Evolutionary conservation across 1,139 yeast species (phyloP), one percentile per base, ranked within the genome.

Genomic region (Yarrowia galli): DNA sequence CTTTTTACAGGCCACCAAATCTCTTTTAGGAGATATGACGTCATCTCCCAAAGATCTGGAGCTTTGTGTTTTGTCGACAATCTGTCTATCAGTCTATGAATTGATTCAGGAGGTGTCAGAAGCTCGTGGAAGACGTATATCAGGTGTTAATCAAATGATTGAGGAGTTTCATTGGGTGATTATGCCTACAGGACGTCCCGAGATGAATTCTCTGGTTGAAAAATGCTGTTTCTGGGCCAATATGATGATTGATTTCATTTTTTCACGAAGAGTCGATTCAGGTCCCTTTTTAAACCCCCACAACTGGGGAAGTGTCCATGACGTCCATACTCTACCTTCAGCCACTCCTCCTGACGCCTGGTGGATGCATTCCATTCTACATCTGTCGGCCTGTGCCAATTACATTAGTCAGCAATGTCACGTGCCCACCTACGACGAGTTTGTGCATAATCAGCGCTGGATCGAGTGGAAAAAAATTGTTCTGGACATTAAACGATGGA

Each of bases 121-220:
- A 12, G 49, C 64, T 15, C 64, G 64, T 9, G 64, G 64, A 42
- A 2, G 64, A 2, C 64, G 64, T 2, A 58, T 58, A n/a, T 43
- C 51, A 2, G 64, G 64, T 15, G 51, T 58, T 2, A 58, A 58
- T n/a, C 64, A 58, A 12, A 58, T 58, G 51, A 58, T 58, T 32
- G 64, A 58, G n/a, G 64, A 58, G 64, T 58, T 58, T 12, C 64
- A 58, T 18, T 58, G 64, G 64, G 64, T 58, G 6, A 51, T 58
- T 3, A 58, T 28, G 49, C 51, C 64, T 1, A 58, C 51, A 0
- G 64, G 64, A 23, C 20, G 64, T 0, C 64, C 64, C 2, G 64
- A 42, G 18, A 58, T 58, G 64, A 58, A 58, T 42, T 58, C 64
- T 0, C 2, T 58, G 28, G 46, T 58, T 9, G 64, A 58, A 43